Conservation (phyloP, 2,329 filamentous ascomycete species). For the Pseudocercospora pini-densiflorae region DNA sequence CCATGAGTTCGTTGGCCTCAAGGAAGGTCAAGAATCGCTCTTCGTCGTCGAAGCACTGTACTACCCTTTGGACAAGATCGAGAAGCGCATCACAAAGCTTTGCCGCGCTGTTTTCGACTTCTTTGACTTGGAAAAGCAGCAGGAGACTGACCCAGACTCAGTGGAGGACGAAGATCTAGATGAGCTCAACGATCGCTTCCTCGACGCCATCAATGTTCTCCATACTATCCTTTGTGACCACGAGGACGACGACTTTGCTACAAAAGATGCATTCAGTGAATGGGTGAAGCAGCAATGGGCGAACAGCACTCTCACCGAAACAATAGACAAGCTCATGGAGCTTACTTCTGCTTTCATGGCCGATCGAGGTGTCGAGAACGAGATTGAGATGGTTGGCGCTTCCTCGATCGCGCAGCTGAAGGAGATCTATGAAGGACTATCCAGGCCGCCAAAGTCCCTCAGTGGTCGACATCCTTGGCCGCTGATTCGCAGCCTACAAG, state of each 20-base stretch:
- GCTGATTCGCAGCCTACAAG: conserved; percentile 19
- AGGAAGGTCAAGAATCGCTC: not conserved
- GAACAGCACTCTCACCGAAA: not conserved
- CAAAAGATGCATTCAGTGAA: not conserved
- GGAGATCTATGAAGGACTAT: conserved; percentile 6
- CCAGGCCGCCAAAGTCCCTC: not conserved
- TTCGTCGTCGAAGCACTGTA: conserved; percentile 4
- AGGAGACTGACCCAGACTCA: not conserved
- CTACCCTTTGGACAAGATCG: not conserved
- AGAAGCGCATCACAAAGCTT: not conserved
- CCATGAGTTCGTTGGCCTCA: conserved; percentile 13
- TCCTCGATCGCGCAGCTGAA: conserved; percentile 5
- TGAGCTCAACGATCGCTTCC: not conserved
- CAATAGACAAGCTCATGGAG: conserved; percentile 3
- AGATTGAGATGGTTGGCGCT: conserved; percentile 8
- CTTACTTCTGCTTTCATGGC: not conserved
- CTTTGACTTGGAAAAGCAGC: not conserved
- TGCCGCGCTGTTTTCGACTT: not conserved
- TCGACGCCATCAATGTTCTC: conserved; percentile 19
- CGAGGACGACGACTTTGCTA: conserved; percentile 9
- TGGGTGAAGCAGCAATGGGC: conserved; percentile 11
- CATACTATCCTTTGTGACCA: conserved; percentile 15
- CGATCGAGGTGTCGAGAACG: conserved; percentile 5
- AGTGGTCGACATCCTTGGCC: conserved; percentile 19
- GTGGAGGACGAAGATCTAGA: conserved; percentile 2